Base-by-base conservation (phyloP, 805 yeast species). In the Alloascoidea hylecoeti region DNA sequence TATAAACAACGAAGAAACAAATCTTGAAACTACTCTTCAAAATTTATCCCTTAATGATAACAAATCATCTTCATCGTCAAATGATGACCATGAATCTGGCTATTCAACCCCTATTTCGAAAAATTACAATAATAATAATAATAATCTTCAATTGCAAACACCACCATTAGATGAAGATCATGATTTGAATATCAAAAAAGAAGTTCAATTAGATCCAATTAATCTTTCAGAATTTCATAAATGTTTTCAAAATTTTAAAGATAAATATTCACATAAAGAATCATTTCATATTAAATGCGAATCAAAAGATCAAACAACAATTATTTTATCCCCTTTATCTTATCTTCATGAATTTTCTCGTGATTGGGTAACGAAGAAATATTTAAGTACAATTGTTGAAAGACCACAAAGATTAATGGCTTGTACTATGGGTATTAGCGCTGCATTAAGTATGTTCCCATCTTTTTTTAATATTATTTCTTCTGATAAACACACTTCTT, bases 381-480 rank as follows among this genome's bases (percentile, higher is more conserved):
- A 78, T 47, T 54, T 69, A 34, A 60, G 78, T 14, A 71, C 86
- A 0, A 77, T 83, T 27, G 89, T 83, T 17, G 95, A 83, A 55
- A 60, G 89, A 35, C 95, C 95, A 1, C 88, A 83, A 53, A 61
- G 95, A 18, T 57, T 83, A 35, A 62, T 78, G 39, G 92, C 94
- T 0, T 64, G 77, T 5, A 74, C 84, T n/a, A 60, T 83, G 41
- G 95, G 95, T 1, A 68, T 83, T 16, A 70, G 85, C 0, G 77
- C 86, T 2, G 89, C 94, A 0, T 51, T 77, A 16, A 66, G 86
- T 2, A 68, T 74, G 71, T 70, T 63, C 43, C 86, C 88, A 0
- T 72, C 72, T 33, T 61, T 68, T 36, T 78, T 69, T 46, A 63
- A 65, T 12, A 48, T 78, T 12, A 53, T 58, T 34, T 66, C 73